A percentile compares a stretch with the other conserved stretches of the same genome.
Conservation (phyloP, 1,139 yeast genomes). For the Ogataea hybrid region DNA sequence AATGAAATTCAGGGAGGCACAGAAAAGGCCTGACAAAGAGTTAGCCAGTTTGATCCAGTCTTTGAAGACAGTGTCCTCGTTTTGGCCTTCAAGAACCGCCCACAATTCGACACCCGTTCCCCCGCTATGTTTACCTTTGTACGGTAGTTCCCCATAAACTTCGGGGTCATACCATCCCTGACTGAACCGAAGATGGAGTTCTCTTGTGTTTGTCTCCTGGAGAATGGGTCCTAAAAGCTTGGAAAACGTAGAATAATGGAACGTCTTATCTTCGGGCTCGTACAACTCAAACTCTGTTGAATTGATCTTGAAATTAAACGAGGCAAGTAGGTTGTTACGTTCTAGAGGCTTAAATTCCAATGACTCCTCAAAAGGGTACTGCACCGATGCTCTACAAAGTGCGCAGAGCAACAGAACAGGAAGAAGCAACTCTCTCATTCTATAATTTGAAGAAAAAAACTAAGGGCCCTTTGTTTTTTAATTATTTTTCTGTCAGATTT, state of each 20-base stretch:
- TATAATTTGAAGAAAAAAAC: background rate
- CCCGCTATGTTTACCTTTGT: conserved; percentile 70
- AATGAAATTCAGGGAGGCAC: conserved; percentile 91
- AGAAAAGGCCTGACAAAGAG: conserved; percentile 84
- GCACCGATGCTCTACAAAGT: background rate
- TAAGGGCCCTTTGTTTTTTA: background rate
- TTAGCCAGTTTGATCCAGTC: conserved; percentile 75
- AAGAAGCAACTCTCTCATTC: background rate
- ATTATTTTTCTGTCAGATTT: background rate
- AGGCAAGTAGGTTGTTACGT: conserved; percentile 61
- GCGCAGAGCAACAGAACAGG: conserved; percentile 2
- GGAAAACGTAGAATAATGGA: conserved; percentile 78
- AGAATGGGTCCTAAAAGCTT: conserved; percentile 77
- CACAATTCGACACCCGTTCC: conserved; percentile 96
- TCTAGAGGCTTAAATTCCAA: conserved; percentile 68
- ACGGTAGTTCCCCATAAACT: conserved; percentile 82
- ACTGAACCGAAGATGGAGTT: conserved; percentile 79
- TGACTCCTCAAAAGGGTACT: conserved; percentile 54
- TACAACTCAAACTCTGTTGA: conserved; percentile 45
- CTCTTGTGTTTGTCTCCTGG: conserved; percentile 63
- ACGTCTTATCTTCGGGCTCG: conserved; percentile 26
- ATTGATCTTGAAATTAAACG: conserved; percentile 63
- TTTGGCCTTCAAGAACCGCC: conserved; percentile 74
- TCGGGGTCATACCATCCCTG: conserved; percentile 97
- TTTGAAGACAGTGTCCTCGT: conserved; percentile 51